Evolutionary conservation across 805 yeast genomes (phyloP), one percentile per base, ranked within the genome.

Genomic region (Danielia reshetovae): DNA sequence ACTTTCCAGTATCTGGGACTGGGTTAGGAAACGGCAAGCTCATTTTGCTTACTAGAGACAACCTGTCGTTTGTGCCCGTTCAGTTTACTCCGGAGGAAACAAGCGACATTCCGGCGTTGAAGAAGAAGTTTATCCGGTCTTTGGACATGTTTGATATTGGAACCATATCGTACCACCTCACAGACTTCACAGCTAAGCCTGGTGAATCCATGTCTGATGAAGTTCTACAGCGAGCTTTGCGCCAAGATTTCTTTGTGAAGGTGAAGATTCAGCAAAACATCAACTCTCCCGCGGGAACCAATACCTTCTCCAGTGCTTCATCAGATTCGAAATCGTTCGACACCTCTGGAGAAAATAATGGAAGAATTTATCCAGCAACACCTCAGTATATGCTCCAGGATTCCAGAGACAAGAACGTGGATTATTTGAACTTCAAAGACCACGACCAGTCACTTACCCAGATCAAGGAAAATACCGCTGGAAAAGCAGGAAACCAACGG

Each of bases 31-130:
- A 33, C 10, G 41, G 30, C 11, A 52, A 35, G 26, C 66, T 59
- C 41, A 59, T 85, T 3, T 58, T 88, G 32, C 74, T 75, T 0
- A 81, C 95, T 0, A 57, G 59, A n/a, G 89, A 89, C 52, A 80
- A 81, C 45, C 47, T 46, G 11, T 59, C 56, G 10, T 89, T 75
- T 52, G 57, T 60, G 7, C 73, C 85, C 0, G 55, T 85, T 2
- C 62, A 73, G 26, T 25, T 59, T 5, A 36, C 36, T 2, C 16
- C 28, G 5, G 46, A 43, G 3, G 51, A 52, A 13, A n/a, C 49
- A 5, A 28, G 24, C 4, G 40, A 49, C 30, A 59, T 5, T 33
- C 45, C 14, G 41, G 58, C 75, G 19, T 27, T 58, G 28, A 79
- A 74, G 41, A 53, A 51, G 2, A 47, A 51, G 8, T 42, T 79